Conservation (phyloP, 2,329 filamentous ascomycete species). For the Bipolaris victoriae region DNA sequence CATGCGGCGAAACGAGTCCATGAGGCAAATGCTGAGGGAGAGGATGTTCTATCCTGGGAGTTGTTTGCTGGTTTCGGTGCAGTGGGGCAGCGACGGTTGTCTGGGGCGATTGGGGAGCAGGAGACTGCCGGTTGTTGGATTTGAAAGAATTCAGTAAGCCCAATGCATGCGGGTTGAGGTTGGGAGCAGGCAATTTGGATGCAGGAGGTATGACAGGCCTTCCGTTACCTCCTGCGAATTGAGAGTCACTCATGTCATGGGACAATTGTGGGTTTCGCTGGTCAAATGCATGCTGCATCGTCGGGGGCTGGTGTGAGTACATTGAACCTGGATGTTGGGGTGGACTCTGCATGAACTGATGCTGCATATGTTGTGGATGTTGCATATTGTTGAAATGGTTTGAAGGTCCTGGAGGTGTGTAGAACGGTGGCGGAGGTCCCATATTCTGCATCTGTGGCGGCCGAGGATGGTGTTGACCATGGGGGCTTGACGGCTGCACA, state of each 20-base stretch:
- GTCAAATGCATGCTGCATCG: slow-evolving; percentile 32
- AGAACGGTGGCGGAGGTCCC: slow-evolving; percentile 58
- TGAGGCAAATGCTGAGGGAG: slow-evolving; percentile 29
- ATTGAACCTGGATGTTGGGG: slow-evolving; percentile 17
- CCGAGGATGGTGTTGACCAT: slow-evolving; percentile 61
- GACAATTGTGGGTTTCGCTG: slow-evolving; percentile 15
- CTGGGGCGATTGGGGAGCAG: slow-evolving; percentile 11
- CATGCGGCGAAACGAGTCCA: slow-evolving; percentile 35
- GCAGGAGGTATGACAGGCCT: slow-evolving; percentile 59
- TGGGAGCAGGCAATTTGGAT: slow-evolving; percentile 63
- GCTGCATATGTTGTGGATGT: slow-evolving; percentile 29
- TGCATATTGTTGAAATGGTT: slow-evolving; percentile 32
- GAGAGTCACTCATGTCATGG: slow-evolving; percentile 35
- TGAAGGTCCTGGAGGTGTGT: slow-evolving; percentile 44
- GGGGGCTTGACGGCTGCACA: slow-evolving; percentile 62
- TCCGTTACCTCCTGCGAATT: slow-evolving; percentile 48
- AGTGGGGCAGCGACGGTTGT: slow-evolving; percentile 19
- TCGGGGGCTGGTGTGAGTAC: slow-evolving; percentile 24
- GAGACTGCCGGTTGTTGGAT: slow-evolving; percentile 34
- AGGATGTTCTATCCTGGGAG: slow-evolving; percentile 32
- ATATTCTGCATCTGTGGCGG: slow-evolving; percentile 57
- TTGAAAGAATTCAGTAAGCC: slow-evolving; percentile 66
- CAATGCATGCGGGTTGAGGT: slow-evolving; percentile 63
- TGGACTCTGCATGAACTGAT: slow-evolving; percentile 22
- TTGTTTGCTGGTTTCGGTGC: slow-evolving; percentile 28